Conservation (phyloP, 192 early-diverging fungal genomes). For the Podila verticillata region DNA sequence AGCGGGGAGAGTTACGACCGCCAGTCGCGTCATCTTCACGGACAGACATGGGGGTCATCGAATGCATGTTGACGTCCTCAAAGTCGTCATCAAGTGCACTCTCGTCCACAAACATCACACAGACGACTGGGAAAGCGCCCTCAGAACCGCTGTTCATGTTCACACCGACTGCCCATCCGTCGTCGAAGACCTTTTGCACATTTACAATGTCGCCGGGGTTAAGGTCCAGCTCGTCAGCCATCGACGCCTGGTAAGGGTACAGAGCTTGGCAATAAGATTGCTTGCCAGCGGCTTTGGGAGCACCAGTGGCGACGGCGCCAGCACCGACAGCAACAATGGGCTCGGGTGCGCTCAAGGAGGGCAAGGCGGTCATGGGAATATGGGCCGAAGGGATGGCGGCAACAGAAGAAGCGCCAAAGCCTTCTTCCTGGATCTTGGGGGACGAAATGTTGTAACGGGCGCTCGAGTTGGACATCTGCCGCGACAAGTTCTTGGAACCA, state of each 20-base stretch:
- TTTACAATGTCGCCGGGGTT: slow-evolving; percentile 75
- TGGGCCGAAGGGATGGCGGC: slow-evolving; percentile 11
- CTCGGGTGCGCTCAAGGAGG: not conserved
- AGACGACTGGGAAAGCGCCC: slow-evolving; percentile 89
- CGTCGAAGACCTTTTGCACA: slow-evolving; percentile 80
- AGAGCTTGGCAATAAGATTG: slow-evolving; percentile 41
- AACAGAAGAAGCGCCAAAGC: slow-evolving; percentile 11
- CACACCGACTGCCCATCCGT: slow-evolving; percentile 90
- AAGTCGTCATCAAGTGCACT: slow-evolving; percentile 38
- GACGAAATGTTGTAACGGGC: slow-evolving; percentile 42
- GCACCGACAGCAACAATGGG: not conserved
- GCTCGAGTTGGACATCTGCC: slow-evolving; percentile 37
- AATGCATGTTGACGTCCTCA: slow-evolving; percentile 51
- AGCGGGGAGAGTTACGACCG: slow-evolving; percentile 7
- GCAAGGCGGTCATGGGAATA: slow-evolving; percentile 48
- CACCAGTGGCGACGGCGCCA: slow-evolving; percentile 8
- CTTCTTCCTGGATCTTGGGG: slow-evolving; percentile 48
- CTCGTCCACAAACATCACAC: slow-evolving; percentile 62
- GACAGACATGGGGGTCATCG: slow-evolving; percentile 43
- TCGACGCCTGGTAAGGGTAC: slow-evolving; percentile 71
- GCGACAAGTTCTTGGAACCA: slow-evolving; percentile 11
- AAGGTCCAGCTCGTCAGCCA: slow-evolving; percentile 82
- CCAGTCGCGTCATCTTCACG: slow-evolving; percentile 32
- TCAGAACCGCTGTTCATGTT: slow-evolving; percentile 75
- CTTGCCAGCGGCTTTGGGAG: slow-evolving; percentile 7